phyloP scores from a whole-genome alignment of 2,329 filamentous ascomycete genomes.

The Microascus cirrosus region DNA sequence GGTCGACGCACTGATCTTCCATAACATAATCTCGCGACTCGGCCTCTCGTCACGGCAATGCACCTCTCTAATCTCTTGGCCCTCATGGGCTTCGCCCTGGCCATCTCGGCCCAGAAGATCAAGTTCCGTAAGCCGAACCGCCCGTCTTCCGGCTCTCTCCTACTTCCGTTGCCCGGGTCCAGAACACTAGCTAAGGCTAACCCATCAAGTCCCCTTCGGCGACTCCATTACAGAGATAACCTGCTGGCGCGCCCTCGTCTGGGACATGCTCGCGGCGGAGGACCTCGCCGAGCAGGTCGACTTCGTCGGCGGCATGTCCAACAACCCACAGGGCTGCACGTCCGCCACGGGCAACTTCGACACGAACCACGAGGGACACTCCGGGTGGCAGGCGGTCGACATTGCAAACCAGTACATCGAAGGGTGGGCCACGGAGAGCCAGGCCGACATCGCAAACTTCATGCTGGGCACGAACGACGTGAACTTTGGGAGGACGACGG shows the following conservation, averaged over 20 bases:
- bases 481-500: conserved; percentile 13
- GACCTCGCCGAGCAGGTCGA: conserved; percentile 20
- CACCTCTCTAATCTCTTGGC: neutral
- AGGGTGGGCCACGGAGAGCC: conserved; percentile 22
- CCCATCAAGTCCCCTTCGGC: conserved; percentile 11
- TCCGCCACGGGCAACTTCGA: conserved; percentile 19
- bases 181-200: neutral
- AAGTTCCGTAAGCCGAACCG: conserved; percentile 2
- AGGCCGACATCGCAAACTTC: conserved; percentile 29
- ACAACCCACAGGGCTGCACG: conserved; percentile 24
- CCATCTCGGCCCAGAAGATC: conserved; percentile 1
- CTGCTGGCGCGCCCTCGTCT: conserved; percentile 29
- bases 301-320: conserved; percentile 27
- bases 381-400: conserved; percentile 23
- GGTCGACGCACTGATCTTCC: neutral
- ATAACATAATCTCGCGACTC: neutral
- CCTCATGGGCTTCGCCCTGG: conserved; percentile 2
- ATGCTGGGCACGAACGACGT: conserved; percentile 35
- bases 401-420: conserved; percentile 25
- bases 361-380: conserved; percentile 28
- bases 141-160: too few relatives aligned
- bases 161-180: neutral
- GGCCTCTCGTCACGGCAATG: neutral
- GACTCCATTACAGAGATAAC: conserved; percentile 32
- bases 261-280: conserved; percentile 23